Conservation (phyloP, 257 asterid species). For the Datura wrightii region DNA sequence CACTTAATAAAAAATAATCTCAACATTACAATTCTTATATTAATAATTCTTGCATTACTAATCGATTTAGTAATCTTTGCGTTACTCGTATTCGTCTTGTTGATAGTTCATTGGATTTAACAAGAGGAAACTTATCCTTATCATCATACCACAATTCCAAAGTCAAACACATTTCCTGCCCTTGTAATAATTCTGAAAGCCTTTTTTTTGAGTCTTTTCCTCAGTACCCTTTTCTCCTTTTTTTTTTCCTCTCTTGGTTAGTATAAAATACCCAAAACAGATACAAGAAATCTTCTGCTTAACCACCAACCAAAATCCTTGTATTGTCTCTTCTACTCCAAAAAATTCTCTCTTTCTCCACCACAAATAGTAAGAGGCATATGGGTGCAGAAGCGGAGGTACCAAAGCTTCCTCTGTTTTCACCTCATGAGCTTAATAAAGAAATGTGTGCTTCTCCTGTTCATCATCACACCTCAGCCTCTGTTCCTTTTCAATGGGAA, state of each 20-base stretch:
- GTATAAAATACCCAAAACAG: too few species aligned
- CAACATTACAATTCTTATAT: too few species aligned
- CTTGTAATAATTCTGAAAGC: not conserved
- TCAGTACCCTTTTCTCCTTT: not conserved
- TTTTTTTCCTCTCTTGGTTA: too few species aligned
- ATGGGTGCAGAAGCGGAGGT: not conserved
- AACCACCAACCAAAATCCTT: not conserved
- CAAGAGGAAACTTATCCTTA: not conserved
- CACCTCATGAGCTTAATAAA: not conserved
- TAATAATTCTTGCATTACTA: too few species aligned
- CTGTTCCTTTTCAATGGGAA: conserved; percentile 32
- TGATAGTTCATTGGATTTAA: not conserved
- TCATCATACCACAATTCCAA: not conserved
- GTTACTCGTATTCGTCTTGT: too few species aligned
- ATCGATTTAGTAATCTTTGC: too few species aligned
- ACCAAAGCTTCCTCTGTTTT: conserved; percentile 11
- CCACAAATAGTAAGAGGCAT: not conserved
- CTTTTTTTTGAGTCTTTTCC: not conserved
- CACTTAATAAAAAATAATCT: too few species aligned
- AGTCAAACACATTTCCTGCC: not conserved
- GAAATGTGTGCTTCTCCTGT: not conserved
- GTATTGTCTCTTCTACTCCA: not conserved
- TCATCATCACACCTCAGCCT: conserved; percentile 10
- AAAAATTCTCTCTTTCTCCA: not conserved
- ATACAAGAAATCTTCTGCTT: not conserved